Evolutionary conservation across 2,329 filamentous ascomycete genomes (phyloP), one percentile per base, ranked within the genome.

Genomic region (Trichoderma hamatum): DNA sequence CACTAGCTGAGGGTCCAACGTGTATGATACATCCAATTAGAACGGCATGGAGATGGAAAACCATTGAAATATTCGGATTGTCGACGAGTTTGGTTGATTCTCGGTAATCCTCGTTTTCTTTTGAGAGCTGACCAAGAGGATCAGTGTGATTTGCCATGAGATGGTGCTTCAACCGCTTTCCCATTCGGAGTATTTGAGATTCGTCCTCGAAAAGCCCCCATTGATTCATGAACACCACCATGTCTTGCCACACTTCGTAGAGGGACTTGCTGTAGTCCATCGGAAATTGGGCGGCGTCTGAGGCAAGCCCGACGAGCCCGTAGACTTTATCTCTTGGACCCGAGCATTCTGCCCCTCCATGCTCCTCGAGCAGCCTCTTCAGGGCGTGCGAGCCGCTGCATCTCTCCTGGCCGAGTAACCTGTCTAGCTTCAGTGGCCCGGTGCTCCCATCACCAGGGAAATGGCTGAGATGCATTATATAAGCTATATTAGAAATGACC

Each of bases 321-420:
- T 75, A 75, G 13, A 75, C 72, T 49, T 75, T 75, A 67, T 75
- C 74, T 24, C 72, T 67, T n/a, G 73, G 71, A 58, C 75, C 73
- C 49, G 69, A 67, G 70, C 62, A 68, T 13, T 62, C 52, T 9
- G 71, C 70, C 1, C 26, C 19, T 11, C 51, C 62, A 63, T 72
- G 70, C 63, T 68, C 61, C 26, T 63, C 39, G 56, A 71, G 64
- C 9, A 71, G 68, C 24, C 59, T 63, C 19, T 54, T 58, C 21
- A 71, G 69, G 19, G 70, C 69, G 63, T 69, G 67, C 61, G 66
- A 70, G 13, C 62, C 69, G 67, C 61, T 63, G 69, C 70, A 68
- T 26, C 69, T 71, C 56, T 71, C 67, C 28, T 61, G 24, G 46
- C 69, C 66, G 19, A 59, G 55, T 30, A 28, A 2, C 11, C 55